Conservation (phyloP, 768 basidiomycete genomes). For the Pleurotus sapidus region DNA sequence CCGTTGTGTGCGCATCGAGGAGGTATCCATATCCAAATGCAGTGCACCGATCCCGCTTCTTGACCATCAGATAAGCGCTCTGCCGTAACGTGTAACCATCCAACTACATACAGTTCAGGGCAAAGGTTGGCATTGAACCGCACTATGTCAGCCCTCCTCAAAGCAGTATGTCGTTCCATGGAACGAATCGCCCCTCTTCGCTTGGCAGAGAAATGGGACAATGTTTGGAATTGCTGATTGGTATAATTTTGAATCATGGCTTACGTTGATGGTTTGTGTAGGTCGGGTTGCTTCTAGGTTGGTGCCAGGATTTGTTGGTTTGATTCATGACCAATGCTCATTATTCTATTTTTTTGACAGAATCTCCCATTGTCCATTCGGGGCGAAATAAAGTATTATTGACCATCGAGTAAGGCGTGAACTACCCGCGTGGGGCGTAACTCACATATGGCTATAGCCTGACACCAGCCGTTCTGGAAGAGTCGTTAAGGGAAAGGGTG, state of each 20-base stretch:
- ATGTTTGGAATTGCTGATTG: conserved; percentile 51
- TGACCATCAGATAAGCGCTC: no score
- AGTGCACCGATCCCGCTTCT: no score
- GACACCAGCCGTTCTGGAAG: conserved; percentile 66
- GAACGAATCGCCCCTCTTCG: conserved; percentile 83
- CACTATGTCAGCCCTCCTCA: conserved; percentile 15
- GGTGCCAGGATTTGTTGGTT: conserved; percentile 10
- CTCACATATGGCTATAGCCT: conserved; percentile 42
- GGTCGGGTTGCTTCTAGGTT: conserved; percentile 78
- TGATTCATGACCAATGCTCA: background rate
- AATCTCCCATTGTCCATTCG: conserved; percentile 50
- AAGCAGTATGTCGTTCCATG: conserved; percentile 64
- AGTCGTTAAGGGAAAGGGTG: conserved; percentile 47
- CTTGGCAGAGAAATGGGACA: conserved; percentile 92
- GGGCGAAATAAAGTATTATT: conserved; percentile 51
- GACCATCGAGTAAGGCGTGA: conserved; percentile 61
- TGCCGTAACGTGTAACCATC: no score
- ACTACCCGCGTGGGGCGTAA: conserved; percentile 7
- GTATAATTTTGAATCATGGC: conserved; percentile 10
- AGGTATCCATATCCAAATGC: no score
- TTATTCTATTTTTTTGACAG: conserved; percentile 23
- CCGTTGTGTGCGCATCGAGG: no score
- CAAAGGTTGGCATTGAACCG: no score
- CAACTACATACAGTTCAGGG: no score
- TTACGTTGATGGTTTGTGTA: conserved; percentile 22